A percentile compares a stretch with the other conserved stretches of the same genome.
These are phyloP conservation scores for Quercus engelmannii DNA, from an alignment of 306 rosid species.

Conservation along the genomic window DNA sequence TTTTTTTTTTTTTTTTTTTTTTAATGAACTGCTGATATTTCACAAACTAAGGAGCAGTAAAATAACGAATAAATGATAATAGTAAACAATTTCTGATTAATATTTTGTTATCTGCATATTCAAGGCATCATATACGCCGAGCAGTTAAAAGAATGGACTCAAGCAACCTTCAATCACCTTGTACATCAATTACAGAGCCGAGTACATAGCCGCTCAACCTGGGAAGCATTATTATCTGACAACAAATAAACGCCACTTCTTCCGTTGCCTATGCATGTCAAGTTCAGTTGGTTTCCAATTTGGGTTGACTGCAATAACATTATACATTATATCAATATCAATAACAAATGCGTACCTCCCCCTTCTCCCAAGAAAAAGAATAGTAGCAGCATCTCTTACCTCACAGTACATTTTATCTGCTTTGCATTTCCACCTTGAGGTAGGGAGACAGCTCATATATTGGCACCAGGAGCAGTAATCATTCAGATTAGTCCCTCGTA, in stretches of 20 bases:
- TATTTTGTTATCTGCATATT: conserved; percentile 5
- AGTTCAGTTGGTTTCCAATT: conserved; percentile 50
- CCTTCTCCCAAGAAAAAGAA: background rate
- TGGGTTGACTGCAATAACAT: conserved; percentile 45
- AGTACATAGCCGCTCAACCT: conserved; percentile 43
- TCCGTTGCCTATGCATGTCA: conserved; percentile 62
- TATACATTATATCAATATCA: background rate
- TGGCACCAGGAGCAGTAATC: conserved; percentile 76
- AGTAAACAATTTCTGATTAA: background rate
- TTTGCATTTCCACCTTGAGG: conserved; percentile 65
- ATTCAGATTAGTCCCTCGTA: conserved; percentile 52
- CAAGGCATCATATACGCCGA: conserved; percentile 23
- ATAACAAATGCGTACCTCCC: background rate
- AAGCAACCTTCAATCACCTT: conserved; percentile 10
- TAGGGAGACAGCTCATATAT: conserved; percentile 68
- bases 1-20: no score
- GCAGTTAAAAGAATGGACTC: conserved; percentile 10
- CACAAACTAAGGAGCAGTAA: background rate
- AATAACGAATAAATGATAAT: background rate
- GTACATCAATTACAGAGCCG: conserved; percentile 46
- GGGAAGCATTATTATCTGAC: conserved; percentile 22
- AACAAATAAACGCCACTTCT: conserved; percentile 37
- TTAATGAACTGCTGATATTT: background rate
- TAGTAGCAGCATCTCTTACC: conserved; percentile 36
- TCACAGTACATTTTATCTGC: conserved; percentile 36